phyloP scores from a whole-genome alignment of 495 filamentous ascomycete genomes.

The Paragyromitra xinjiangensis region DNA sequence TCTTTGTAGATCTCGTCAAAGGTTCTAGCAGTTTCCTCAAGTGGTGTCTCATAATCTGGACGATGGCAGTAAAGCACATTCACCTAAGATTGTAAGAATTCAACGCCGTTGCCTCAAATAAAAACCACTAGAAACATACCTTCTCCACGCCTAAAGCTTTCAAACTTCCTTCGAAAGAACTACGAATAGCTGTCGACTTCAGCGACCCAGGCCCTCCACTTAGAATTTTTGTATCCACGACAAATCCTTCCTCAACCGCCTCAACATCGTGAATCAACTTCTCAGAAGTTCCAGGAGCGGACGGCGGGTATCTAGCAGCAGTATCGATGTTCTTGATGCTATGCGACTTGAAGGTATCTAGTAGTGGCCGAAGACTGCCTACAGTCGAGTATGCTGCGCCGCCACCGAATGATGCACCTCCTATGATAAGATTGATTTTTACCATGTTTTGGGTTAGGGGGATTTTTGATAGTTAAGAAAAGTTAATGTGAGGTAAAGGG shows the following conservation, averaged over 20 bases:
- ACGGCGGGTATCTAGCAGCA: background rate
- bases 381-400: constrained; percentile 3
- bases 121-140: constrained; percentile 47
- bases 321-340: constrained; percentile 2
- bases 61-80: constrained; percentile 57
- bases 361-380: constrained; percentile 7
- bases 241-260: constrained; percentile 28
- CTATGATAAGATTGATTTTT: constrained; percentile 3
- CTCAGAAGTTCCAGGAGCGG: background rate
- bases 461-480: background rate
- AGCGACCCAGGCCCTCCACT: constrained; percentile 45
- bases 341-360: background rate
- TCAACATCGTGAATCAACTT: background rate
- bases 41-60: constrained; percentile 61
- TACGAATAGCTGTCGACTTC: constrained; percentile 43
- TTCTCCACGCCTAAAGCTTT: constrained; percentile 51
- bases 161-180: constrained; percentile 46
- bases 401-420: background rate
- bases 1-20: constrained; percentile 60
- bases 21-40: constrained; percentile 61
- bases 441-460: background rate
- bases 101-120: constrained; percentile 48
- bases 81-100: constrained; percentile 18
- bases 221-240: constrained; percentile 56
- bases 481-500: background rate